Conservation (phyloP, 331 rosid species). For the Erythrophleum ivorense region DNA sequence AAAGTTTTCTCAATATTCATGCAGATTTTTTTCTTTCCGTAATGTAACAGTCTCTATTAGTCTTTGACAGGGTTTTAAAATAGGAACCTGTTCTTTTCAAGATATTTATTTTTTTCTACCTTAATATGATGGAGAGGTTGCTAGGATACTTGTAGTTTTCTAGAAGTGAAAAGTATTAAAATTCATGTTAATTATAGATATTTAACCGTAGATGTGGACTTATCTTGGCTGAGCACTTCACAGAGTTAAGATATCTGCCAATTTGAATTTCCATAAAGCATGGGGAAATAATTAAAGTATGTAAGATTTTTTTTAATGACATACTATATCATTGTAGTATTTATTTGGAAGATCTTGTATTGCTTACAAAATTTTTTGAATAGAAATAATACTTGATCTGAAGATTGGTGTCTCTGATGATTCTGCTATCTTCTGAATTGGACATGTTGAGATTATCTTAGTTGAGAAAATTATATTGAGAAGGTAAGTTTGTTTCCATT, state of each 20-base stretch:
- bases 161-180: conserved; percentile 2
- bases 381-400: not conserved
- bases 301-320: not conserved
- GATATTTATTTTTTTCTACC: not conserved
- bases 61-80: not conserved
- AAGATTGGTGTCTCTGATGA: not conserved
- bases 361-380: not conserved
- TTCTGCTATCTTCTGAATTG: not conserved
- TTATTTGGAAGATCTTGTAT: not conserved
- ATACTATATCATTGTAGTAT: not conserved
- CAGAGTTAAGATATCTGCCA: not conserved
- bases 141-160: not conserved
- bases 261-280: not conserved
- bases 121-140: not conserved
- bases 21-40: not conserved
- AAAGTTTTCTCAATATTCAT: not conserved
- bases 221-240: not conserved
- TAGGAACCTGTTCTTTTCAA: not conserved
- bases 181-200: not conserved
- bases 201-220: not conserved
- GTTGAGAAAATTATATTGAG: not conserved
- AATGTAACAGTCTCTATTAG: not conserved
- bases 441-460: not conserved
- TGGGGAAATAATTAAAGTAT: not conserved
- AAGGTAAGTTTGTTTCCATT: not conserved